Conservation (phyloP, 192 early-diverging fungal species). For the Entomortierella beljakovae region DNA sequence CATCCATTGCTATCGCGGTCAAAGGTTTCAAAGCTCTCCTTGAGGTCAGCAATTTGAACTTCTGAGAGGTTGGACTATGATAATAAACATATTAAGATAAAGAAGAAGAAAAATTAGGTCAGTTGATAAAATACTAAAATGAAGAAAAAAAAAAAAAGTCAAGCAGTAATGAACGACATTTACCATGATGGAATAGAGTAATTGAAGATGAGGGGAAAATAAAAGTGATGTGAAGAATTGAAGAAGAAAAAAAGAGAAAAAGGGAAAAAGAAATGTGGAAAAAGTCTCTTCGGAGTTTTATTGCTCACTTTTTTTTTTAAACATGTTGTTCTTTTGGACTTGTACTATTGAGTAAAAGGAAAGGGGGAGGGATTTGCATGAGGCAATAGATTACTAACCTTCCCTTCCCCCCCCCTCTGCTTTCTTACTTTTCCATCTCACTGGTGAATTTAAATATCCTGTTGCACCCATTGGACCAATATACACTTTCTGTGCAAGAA, state of each 20-base stretch:
- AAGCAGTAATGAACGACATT: neutral
- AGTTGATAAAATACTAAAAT: neutral
- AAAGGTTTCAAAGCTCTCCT: constrained; percentile 49
- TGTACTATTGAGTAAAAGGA: neutral
- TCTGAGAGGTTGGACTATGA: too few species aligned
- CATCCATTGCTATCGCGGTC: constrained; percentile 33
- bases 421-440: too few species aligned
- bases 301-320: too few species aligned
- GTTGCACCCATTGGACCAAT: too few species aligned
- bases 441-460: too few species aligned
- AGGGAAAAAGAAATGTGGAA: neutral
- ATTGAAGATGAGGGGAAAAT: neutral
- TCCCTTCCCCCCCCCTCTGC: too few species aligned
- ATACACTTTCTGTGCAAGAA: too few species aligned
- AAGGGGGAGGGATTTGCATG: neutral
- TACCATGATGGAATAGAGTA: constrained; percentile 16
- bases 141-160: neutral
- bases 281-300: too few species aligned
- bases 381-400: too few species aligned
- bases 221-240: too few species aligned
- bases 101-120: too few species aligned
- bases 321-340: neutral
- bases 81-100: neutral
- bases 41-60: too few species aligned
- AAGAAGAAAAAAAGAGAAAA: constrained; percentile 2